These are phyloP conservation scores for Sarocladium oryzae DNA, from an alignment of 2,329 filamentous ascomycete genomes.

Conservation along the genomic window DNA sequence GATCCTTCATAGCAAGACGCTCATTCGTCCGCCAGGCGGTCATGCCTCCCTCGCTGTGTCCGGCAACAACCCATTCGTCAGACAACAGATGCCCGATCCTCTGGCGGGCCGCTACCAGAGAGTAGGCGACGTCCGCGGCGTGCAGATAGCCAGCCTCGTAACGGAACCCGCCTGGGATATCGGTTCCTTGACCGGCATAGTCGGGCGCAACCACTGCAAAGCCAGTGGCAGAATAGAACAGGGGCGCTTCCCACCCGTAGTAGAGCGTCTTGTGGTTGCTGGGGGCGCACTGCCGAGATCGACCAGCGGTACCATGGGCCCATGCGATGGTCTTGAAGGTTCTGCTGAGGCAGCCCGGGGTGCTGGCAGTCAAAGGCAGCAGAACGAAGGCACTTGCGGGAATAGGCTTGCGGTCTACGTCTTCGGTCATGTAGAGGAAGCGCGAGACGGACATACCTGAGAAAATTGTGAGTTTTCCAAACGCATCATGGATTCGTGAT, in stretches of 20 bases:
- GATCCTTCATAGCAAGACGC: slow-evolving; percentile 13
- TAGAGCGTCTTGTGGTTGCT: slow-evolving; percentile 17
- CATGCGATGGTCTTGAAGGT: slow-evolving; percentile 17
- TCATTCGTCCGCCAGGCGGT: slow-evolving; percentile 19
- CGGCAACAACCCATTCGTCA: slow-evolving; percentile 17
- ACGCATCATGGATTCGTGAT: background rate
- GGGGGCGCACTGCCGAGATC: slow-evolving; percentile 16
- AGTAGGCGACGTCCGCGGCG: slow-evolving; percentile 14
- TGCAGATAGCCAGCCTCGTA: slow-evolving; percentile 16
- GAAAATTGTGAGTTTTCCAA: background rate
- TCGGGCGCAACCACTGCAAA: slow-evolving; percentile 39
- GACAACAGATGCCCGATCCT: slow-evolving; percentile 11
- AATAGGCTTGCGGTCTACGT: background rate
- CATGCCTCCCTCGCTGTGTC: slow-evolving; percentile 20
- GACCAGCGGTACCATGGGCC: slow-evolving; percentile 20
- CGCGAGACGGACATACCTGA: background rate
- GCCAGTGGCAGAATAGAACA: slow-evolving; percentile 20
- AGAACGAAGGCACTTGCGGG: slow-evolving; percentile 2
- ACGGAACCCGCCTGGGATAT: slow-evolving; percentile 16
- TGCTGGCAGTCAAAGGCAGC: background rate
- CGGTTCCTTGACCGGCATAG: slow-evolving; percentile 34
- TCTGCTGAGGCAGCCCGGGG: background rate
- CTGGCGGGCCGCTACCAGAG: slow-evolving; percentile 14
- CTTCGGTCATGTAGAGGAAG: slow-evolving; percentile 3
- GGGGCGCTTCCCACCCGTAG: slow-evolving; percentile 17